Conservation (phyloP, 1,284 basidiomycete genomes). For the Austroboletus novae-zelandiae region DNA sequence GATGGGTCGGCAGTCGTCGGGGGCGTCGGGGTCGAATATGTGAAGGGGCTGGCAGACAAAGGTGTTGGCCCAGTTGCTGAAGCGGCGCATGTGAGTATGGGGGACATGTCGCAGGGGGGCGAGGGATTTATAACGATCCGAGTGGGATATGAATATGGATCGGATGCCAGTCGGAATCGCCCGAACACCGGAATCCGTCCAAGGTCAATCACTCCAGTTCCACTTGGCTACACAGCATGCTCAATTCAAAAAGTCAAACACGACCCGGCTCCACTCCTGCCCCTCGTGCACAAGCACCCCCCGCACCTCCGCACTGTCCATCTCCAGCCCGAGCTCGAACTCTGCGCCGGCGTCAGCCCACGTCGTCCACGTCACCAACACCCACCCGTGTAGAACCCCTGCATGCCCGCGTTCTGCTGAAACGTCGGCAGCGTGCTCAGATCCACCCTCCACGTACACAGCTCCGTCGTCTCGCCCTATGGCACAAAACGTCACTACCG, state of each 20-base stretch:
- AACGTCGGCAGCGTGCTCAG: conserved; percentile 73
- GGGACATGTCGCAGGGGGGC: conserved; percentile 17
- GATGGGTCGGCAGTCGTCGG: conserved; percentile 72
- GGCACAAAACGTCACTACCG: conserved; percentile 20
- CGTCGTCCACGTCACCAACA: not conserved
- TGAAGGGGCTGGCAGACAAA: conserved; percentile 62
- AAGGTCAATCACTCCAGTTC: not conserved
- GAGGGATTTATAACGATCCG: not conserved
- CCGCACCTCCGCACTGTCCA: conserved; percentile 80
- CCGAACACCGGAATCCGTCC: not conserved
- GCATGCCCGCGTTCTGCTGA: conserved; percentile 57
- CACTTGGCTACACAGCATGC: not conserved
- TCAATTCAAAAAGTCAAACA: conserved; percentile 54
- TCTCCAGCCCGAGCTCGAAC: conserved; percentile 76
- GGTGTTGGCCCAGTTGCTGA: conserved; percentile 73
- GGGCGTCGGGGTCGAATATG: conserved; percentile 77
- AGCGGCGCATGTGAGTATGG: conserved; percentile 27
- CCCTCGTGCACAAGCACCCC: conserved; percentile 71
- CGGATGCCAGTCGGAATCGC: not conserved
- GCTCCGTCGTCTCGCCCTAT: conserved; percentile 63
- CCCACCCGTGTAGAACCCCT: conserved; percentile 76
- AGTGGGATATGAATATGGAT: not conserved
- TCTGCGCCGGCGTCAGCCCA: conserved; percentile 40
- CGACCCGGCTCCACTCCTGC: conserved; percentile 72
- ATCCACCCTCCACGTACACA: conserved; percentile 86